phyloP scores from a whole-genome alignment of 331 rosid genomes.

The Pyracantha coccinea region DNA sequence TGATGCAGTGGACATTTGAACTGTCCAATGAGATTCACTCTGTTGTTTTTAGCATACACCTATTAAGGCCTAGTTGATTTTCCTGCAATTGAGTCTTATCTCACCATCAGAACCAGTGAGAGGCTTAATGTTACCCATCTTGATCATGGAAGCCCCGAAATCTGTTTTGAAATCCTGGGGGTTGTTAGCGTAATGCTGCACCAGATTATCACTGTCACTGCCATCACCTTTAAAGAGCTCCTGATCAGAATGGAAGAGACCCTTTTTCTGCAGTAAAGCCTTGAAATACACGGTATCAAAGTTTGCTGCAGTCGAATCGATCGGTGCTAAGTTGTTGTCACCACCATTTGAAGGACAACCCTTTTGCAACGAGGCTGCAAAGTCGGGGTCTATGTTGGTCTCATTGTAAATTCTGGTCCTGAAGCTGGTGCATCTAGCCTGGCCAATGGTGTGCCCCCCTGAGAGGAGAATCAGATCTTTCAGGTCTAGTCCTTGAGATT shows the following conservation, averaged over 20 bases:
- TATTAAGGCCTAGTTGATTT: conserved; percentile 24
- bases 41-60: background rate
- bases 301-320: conserved; percentile 18
- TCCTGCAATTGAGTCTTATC: conserved; percentile 39
- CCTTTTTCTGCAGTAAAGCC: conserved; percentile 19
- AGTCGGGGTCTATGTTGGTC: conserved; percentile 29
- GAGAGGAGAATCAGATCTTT: conserved; percentile 42
- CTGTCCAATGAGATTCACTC: background rate
- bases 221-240: conserved; percentile 47
- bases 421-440: conserved; percentile 26
- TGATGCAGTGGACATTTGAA: background rate
- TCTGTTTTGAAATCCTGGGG: conserved; percentile 23
- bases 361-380: conserved; percentile 19
- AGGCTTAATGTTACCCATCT: conserved; percentile 61
- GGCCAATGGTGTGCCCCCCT: conserved; percentile 44
- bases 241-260: conserved; percentile 58
- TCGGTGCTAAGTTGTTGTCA: conserved; percentile 10
- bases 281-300: conserved; percentile 36
- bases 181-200: conserved; percentile 22
- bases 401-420: conserved; percentile 34
- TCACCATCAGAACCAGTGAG: conserved; percentile 49
- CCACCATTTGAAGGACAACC: conserved; percentile 24
- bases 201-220: conserved; percentile 32
- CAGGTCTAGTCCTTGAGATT: conserved; percentile 36
- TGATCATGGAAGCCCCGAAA: conserved; percentile 49